phyloP scores from a whole-genome alignment of 257 asterid species.

The Penstemon davidsonii region DNA sequence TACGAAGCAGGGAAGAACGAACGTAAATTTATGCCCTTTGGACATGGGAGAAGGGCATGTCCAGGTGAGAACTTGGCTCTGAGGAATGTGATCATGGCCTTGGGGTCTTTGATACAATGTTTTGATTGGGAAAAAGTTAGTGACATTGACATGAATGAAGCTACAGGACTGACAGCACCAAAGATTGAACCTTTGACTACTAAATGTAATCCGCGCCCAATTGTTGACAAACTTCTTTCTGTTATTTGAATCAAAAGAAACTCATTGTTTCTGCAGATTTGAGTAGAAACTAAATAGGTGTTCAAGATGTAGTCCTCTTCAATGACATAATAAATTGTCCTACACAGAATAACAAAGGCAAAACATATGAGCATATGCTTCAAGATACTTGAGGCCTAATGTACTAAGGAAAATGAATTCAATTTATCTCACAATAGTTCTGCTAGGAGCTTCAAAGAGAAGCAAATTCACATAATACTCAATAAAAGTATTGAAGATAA shows the following conservation, averaged over 20 bases:
- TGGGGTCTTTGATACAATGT: conserved; percentile 27
- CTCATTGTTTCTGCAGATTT: no score
- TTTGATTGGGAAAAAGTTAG: conserved; percentile 22
- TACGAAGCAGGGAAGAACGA: conserved; percentile 14
- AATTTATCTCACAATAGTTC: no score
- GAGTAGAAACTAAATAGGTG: not conserved
- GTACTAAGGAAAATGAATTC: no score
- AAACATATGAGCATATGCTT: no score
- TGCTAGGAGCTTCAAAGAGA: no score
- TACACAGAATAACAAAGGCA: no score
- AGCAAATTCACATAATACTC: no score
- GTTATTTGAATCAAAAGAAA: not conserved
- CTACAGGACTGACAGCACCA: conserved; percentile 3
- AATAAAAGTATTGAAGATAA: no score
- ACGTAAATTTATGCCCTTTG: conserved; percentile 24
- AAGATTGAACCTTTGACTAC: conserved; percentile 27
- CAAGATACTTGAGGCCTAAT: no score
- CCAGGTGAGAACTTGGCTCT: conserved; percentile 25
- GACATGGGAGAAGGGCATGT: conserved; percentile 28
- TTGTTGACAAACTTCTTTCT: not conserved
- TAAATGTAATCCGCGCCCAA: conserved; percentile 10
- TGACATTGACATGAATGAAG: conserved; percentile 22
- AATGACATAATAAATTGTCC: no score
- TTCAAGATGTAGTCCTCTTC: no score
- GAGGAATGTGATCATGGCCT: conserved; percentile 11